Percentiles rank a stretch among this genome's conserved stretches.
Conservation (phyloP, 2,329 filamentous ascomycete genomes). For the Colletotrichum sidae region DNA sequence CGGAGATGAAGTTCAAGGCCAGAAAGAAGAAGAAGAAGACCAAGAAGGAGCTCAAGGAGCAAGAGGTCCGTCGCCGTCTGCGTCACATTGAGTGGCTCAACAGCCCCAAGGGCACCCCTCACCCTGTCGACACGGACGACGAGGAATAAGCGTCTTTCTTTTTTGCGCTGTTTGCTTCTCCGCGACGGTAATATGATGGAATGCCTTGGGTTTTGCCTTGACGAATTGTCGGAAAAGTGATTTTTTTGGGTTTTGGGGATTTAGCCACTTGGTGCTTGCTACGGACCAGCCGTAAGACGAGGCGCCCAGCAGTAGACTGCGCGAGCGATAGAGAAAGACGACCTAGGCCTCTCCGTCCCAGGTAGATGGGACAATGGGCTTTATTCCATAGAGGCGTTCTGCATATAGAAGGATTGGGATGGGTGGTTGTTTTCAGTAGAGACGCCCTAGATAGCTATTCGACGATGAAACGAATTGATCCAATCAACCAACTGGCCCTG, state of each 20-base stretch:
- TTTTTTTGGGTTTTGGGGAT: conserved; percentile 8
- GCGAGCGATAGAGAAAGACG: conserved; percentile 3
- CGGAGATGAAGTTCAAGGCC: conserved; percentile 85
- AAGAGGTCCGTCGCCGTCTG: conserved; percentile 86
- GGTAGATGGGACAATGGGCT: conserved; percentile 9
- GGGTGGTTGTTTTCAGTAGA: conserved; percentile 18
- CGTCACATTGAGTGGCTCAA: conserved; percentile 89
- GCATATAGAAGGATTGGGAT: conserved; percentile 34
- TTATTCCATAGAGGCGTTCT: conserved; percentile 32
- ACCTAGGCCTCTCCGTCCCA: neutral
- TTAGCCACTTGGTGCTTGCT: neutral
- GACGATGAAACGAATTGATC: conserved; percentile 32
- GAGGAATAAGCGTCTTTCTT: conserved; percentile 59
- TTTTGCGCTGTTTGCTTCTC: neutral
- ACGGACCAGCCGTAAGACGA: neutral
- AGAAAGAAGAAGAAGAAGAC: conserved; percentile 99
- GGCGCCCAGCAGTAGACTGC: neutral
- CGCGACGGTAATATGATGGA: conserved; percentile 30
- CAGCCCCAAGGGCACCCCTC: conserved; percentile 85
- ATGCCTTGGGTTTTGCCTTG: conserved; percentile 11
- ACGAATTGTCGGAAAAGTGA: conserved; percentile 15
- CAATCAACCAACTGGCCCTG: neutral
- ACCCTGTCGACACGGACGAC: conserved; percentile 82
- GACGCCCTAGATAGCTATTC: conserved; percentile 28
- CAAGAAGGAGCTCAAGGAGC: conserved; percentile 94